Conservation (phyloP, 2,329 filamentous ascomycete genomes). For the Fusarium kyushuense region DNA sequence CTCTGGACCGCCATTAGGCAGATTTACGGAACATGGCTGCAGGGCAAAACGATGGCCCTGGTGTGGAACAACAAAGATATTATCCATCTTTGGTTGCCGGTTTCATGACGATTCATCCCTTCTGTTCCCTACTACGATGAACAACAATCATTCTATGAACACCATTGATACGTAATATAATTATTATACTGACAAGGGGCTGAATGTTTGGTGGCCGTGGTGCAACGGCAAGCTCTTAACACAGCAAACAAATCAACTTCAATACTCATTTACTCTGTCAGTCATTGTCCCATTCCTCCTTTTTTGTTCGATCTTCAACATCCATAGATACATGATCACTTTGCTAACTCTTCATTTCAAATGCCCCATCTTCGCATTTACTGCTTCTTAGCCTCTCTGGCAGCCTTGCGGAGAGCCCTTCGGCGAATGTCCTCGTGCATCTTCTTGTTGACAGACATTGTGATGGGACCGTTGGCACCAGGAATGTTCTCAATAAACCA, state of each 20-base stretch:
- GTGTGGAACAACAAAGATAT: neutral
- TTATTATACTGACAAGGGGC: neutral
- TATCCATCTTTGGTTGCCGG: neutral
- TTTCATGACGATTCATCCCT: neutral
- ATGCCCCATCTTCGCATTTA: slow-evolving; percentile 38
- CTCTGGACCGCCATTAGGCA: too few species aligned
- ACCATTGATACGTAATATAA: neutral
- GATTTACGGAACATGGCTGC: too few species aligned
- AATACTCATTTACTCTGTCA: neutral
- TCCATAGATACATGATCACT: neutral
- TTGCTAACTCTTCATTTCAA: too few species aligned
- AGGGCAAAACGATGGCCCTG: too few species aligned
- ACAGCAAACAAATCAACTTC: neutral
- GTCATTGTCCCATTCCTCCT: slow-evolving; percentile 6
- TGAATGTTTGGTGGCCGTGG: neutral
- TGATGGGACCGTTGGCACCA: slow-evolving; percentile 62
- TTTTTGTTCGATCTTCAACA: neutral
- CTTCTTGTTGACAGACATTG: slow-evolving; percentile 64
- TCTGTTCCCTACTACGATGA: neutral
- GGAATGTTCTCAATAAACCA: slow-evolving; percentile 77
- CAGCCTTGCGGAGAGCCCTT: slow-evolving; percentile 85
- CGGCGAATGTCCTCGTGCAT: slow-evolving; percentile 89
- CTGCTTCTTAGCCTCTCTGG: slow-evolving; percentile 81
- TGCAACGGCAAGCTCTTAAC: neutral
- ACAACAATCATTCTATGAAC: neutral